phyloP scores from a whole-genome alignment of 495 filamentous ascomycete genomes.

The Pyrenula massariospora region DNA sequence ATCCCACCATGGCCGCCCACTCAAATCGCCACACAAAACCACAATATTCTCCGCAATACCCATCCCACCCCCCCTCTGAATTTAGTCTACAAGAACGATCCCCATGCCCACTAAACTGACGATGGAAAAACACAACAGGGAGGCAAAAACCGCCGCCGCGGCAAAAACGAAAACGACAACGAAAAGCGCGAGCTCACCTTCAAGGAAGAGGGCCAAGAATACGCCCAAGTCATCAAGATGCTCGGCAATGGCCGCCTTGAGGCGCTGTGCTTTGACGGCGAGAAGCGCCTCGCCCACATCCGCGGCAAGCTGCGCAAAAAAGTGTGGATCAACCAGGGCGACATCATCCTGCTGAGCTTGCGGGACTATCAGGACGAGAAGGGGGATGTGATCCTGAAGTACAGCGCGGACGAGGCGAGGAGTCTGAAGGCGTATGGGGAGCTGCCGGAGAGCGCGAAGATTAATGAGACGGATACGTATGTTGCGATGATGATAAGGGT shows the following conservation, averaged over 20 bases:
- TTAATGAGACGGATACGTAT: slow-evolving; percentile 98
- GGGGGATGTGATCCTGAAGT: slow-evolving; percentile 98
- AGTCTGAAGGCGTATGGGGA: slow-evolving; percentile 93
- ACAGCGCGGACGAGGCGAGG: slow-evolving; percentile 92
- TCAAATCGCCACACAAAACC: too few species aligned
- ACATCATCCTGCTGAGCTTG: slow-evolving; percentile 93
- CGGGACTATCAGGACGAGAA: slow-evolving; percentile 99
- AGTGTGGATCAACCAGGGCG: slow-evolving; percentile 97
- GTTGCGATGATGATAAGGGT: too few species aligned
- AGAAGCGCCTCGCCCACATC: slow-evolving; percentile 42
- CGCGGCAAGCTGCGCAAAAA: slow-evolving; percentile 95
- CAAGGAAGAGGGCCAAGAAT: slow-evolving; percentile 99
- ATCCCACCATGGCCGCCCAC: too few species aligned
- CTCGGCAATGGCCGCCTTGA: slow-evolving; percentile 94
- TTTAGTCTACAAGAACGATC: slow-evolving; percentile 6
- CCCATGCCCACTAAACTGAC: not conserved
- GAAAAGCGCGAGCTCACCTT: slow-evolving; percentile 98
- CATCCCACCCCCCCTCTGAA: slow-evolving; percentile 6
- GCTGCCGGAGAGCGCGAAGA: slow-evolving; percentile 94
- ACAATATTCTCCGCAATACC: slow-evolving; percentile 9
- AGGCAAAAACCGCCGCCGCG: slow-evolving; percentile 95
- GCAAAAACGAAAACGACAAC: slow-evolving; percentile 99
- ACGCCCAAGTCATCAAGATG: slow-evolving; percentile 98
- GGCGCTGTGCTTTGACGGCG: slow-evolving; percentile 93
- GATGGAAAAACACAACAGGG: too few species aligned